Percentiles rank a stretch among this genome's conserved stretches.
Conservation (phyloP, 441 rosid species). For the Mallotus japonicus region DNA sequence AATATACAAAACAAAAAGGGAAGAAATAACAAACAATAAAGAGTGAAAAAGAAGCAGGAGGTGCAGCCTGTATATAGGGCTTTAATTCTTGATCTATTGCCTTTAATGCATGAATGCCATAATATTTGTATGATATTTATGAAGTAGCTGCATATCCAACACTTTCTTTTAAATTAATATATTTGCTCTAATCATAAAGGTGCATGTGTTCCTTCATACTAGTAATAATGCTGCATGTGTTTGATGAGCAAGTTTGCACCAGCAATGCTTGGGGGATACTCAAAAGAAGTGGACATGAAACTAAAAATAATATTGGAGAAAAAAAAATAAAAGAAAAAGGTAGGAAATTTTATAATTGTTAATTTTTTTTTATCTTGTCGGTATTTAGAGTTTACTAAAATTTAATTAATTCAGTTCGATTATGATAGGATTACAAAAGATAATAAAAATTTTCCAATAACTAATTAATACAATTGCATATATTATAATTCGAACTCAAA, state of each 20-base stretch:
- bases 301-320: background rate
- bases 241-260: conserved; percentile 29
- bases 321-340: background rate
- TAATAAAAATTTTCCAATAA: too few species aligned
- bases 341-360: background rate
- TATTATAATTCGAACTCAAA: too few species aligned
- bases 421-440: too few species aligned
- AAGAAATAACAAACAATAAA: background rate
- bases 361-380: background rate
- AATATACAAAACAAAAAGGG: background rate
- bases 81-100: background rate
- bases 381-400: too few species aligned
- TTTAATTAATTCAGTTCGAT: too few species aligned
- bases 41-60: background rate
- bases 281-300: conserved; percentile 15
- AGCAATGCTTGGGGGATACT: conserved; percentile 40
- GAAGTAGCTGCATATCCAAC: background rate
- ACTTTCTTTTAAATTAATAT: background rate
- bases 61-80: background rate
- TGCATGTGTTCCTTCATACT: conserved; percentile 29
- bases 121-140: background rate
- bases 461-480: too few species aligned
- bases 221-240: conserved; percentile 34
- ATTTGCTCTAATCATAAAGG: conserved; percentile 21
- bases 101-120: conserved; percentile 4